Evolutionary conservation across 2,329 filamentous ascomycete species (phyloP), one percentile per base, ranked within the genome.

Genomic region (Stagonosporopsis vannaccii): DNA sequence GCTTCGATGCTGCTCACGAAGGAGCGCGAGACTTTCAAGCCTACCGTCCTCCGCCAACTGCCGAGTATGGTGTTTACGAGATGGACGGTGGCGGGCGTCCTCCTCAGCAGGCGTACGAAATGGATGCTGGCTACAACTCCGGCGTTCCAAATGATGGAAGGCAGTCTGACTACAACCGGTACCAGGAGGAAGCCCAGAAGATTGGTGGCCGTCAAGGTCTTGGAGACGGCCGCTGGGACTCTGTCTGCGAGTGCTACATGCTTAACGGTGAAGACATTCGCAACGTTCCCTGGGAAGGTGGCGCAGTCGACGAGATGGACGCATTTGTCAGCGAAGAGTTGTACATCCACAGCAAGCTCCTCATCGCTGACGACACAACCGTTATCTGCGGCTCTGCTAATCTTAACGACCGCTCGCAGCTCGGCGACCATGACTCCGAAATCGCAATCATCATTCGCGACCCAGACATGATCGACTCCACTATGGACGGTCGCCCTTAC

Each of bases 371-470:
- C 70, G 92, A 96, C 73, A 83, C 85, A 7, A 82, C 90, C 45
- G 90, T 92, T 54, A 93, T 96, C 62, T 93, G 90, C 72, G 92
- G 92, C 60, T 91, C 84, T 51, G 86, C 86, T 22, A 89, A 90
- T 65, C 79, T 90, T 67, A 89, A 90, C 66, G 87, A 88, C 65
- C 81, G 86, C 51, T 93, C 89, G 3, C 90, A 97, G 78, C 84
- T 96, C 4, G 92, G 91, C 32, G 84, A 86, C 55, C 92, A 95
- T 76, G 92, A 96, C 77, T 91, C 88, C 1, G 92, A 97, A 73
- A 91, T 97, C 51, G 91, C 92, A n/a, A 90, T 96, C 61, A 84
- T 96, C 54, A 90, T 97, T 68, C 89, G 95, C 73, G 92, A 96
- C 71, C 84, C 86, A 2, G 85, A 87, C 1, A 80, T 87, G 1